phyloP scores from a whole-genome alignment of 805 yeast species.

The Yamadazyma olivae region DNA sequence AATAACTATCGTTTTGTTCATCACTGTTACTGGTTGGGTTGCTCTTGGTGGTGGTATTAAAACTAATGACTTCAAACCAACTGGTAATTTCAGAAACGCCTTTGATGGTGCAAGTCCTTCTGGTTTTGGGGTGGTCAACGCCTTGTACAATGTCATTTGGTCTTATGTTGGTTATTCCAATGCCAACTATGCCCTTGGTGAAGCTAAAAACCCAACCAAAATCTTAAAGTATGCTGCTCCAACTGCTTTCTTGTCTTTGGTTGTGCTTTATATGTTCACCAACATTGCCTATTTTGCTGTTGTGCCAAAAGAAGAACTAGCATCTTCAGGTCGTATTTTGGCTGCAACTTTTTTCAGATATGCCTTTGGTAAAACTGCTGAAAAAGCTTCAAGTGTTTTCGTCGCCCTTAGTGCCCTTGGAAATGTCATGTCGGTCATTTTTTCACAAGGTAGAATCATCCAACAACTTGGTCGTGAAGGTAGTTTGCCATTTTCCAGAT shows the following conservation, averaged over 20 bases:
- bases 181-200: conserved; percentile 80
- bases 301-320: conserved; percentile 63
- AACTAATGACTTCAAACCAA: conserved; percentile 43
- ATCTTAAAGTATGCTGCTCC: conserved; percentile 77
- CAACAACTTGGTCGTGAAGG: conserved; percentile 85
- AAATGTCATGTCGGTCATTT: conserved; percentile 75
- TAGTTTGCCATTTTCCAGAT: conserved; percentile 65
- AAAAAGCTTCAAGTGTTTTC: conserved; percentile 71
- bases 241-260: conserved; percentile 55
- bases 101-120: conserved; percentile 54
- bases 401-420: conserved; percentile 82
- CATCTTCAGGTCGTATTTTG: conserved; percentile 61
- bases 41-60: conserved; percentile 71
- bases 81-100: conserved; percentile 58
- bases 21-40: conserved; percentile 78
- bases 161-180: conserved; percentile 81
- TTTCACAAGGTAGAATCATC: conserved; percentile 77
- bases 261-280: conserved; percentile 68
- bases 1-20: conserved; percentile 65
- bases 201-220: conserved; percentile 68
- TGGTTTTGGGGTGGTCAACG: conserved; percentile 70
- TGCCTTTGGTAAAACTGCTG: conserved; percentile 68
- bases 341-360: conserved; percentile 74
- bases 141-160: conserved; percentile 81
- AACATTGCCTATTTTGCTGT: conserved; percentile 82